Evolutionary conservation across 2,329 filamentous ascomycete genomes (phyloP), one percentile per base, ranked within the genome.

Genomic region (Penicillium concentricum): DNA sequence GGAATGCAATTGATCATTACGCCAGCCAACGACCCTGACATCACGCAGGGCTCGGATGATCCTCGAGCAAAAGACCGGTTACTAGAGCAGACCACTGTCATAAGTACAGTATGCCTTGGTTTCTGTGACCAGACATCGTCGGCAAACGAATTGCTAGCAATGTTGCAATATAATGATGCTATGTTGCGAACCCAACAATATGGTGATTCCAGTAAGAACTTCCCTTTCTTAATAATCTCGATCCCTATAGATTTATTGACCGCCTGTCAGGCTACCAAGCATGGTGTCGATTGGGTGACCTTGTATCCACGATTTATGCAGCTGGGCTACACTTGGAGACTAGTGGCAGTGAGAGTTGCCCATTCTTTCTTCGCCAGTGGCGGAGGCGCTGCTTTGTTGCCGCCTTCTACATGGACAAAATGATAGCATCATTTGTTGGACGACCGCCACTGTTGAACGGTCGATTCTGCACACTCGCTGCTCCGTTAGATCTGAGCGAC

Each of bases 351-450:
- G 59, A 67, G 0, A 59, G 65, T 10, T 67, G 66, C 12, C 75
- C 78, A 0, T 64, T 65, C 1, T 80, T 79, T n/a, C 64, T 81
- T 1, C 66, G 63, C 0, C 70, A 79, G 44, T 69, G 80, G 51
- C 69, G 78, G 24, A 69, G 71, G 53, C 66, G 68, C 2, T 73
- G 73, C 6, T 80, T 81, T 56, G 74, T 74, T 5, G 69, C 74
- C 2, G 71, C 72, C 6, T 82, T 79, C 52, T 76, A 75, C 7
- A 74, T 74, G 5, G 80, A 82, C 54, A 82, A 81, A 54, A 77
- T 74, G 39, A 65, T 81, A 8, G 75, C 79, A 1, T 76, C 80
- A 1, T 82, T 82, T 51, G 73, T 81, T n/a, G 80, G 80, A 4
- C 72, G 80, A 2, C 80, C 80, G 4, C 78, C 79, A 3, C 71